Base-by-base conservation (phyloP, 192 early-diverging fungal genomes). In the Coemansia sp. region DNA sequence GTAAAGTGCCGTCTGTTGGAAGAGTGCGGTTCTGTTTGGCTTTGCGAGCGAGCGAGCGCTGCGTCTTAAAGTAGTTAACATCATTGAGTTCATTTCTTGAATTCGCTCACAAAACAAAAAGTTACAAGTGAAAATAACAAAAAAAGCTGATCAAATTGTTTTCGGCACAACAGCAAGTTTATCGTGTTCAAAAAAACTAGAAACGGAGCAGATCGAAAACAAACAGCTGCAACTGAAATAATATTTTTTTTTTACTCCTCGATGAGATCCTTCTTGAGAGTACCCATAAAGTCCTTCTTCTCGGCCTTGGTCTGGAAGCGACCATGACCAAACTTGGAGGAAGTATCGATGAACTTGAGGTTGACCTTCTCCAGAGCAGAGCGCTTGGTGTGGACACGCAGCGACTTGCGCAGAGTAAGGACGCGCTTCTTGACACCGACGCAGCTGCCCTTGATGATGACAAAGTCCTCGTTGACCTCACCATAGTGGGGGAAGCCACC, bases 401-500 rank as follows among this genome's bases (percentile, higher is more conserved):
- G 88, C 36, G 95, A 95, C 92, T 99, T 99, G 84, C 97, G 91
- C 76, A 99, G 90, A 48, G 96, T 99, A 65, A 99, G 81, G 57
- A 96, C 95, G 64, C 95, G 89, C 89, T 95, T 97, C 87, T 90
- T 91, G 83, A 93, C 89, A 91, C 97, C 97, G 62, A 92, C 92
- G 83, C 90, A 90, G 84, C 89, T 87, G 73, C 97, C 97, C 92
- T 98, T 98, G 88, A 99, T 88, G 87, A 99, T 92, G 74, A 99
- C 81, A 83, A 88, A 99, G 88, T 99, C 97, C 83, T 97, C 90
- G 82, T 93, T 93, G 86, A 99, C 93, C 67, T 89, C 78, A 90
- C 95, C 97, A 84, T 97, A 99, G 89, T 96, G 95, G 73, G 96
- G 96, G 93, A 99, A 99, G 66, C 97, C 97, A 81, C 96, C 97